A percentile compares a stretch with the other conserved stretches of the same genome.
These are phyloP conservation scores for Allomyces arbusculus DNA, from an alignment of 192 early-diverging fungal species.

Conservation along the genomic window DNA sequence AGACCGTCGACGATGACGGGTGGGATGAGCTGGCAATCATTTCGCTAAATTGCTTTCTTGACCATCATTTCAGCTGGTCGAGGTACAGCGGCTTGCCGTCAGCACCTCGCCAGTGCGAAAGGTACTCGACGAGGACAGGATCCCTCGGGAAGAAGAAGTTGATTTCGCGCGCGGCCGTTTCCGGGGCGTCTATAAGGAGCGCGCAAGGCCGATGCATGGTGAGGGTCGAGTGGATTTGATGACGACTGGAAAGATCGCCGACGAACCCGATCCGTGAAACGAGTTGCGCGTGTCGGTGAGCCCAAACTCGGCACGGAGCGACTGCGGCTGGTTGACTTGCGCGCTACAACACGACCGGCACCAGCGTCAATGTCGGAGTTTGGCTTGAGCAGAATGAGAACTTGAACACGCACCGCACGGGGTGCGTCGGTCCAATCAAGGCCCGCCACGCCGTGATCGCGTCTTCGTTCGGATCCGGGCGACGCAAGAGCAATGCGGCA, in stretches of 20 bases:
- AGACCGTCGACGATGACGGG: too few relatives aligned
- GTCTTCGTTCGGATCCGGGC: slow-evolving; percentile 11
- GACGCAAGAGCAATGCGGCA: slow-evolving; percentile 26
- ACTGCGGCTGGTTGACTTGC: slow-evolving; percentile 25
- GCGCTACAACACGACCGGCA: slow-evolving; percentile 16
- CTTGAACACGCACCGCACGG: slow-evolving; percentile 22
- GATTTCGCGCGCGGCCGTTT: slow-evolving; percentile 35
- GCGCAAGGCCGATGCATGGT: not conserved
- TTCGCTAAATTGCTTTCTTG: too few relatives aligned
- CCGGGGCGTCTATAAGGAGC: slow-evolving; percentile 22
- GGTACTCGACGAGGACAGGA: not conserved
- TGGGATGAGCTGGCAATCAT: too few relatives aligned
- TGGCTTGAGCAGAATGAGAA: not conserved
- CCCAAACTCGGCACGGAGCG: slow-evolving; percentile 14
- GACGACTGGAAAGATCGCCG: not conserved
- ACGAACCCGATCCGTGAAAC: too few relatives aligned
- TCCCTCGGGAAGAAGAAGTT: slow-evolving; percentile 28
- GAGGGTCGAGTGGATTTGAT: not conserved
- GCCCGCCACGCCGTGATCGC: slow-evolving; percentile 39
- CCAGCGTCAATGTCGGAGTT: not conserved
- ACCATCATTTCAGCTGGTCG: too few relatives aligned
- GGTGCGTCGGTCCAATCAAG: slow-evolving; percentile 43
- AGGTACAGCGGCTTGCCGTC: too few relatives aligned
- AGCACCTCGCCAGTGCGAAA: too few relatives aligned
- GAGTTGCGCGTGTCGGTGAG: too few relatives aligned